phyloP scores from a whole-genome alignment of 1,139 yeast genomes.

The Kodamaea ohmeri region DNA sequence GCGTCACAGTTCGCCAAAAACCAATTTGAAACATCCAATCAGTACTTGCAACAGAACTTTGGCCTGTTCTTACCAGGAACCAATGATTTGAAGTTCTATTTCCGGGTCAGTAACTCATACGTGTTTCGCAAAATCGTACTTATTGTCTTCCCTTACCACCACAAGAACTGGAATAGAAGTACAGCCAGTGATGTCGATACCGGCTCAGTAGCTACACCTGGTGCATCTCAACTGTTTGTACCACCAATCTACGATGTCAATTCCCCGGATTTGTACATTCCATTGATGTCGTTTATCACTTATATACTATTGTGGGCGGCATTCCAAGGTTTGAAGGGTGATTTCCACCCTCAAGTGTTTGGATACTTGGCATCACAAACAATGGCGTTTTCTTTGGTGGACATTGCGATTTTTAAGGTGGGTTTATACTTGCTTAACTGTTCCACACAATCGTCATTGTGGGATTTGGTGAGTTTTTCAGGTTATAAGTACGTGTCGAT shows the following conservation, averaged over 20 bases:
- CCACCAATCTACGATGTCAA: constrained; percentile 82
- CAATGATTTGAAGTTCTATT: constrained; percentile 71
- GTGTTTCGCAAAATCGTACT: constrained; percentile 72
- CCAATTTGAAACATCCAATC: constrained; percentile 71
- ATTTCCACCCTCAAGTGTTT: constrained; percentile 88
- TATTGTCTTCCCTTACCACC: constrained; percentile 83
- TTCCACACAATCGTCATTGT: constrained; percentile 55
- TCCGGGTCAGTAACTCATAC: constrained; percentile 87
- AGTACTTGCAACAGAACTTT: constrained; percentile 70
- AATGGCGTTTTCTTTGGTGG: constrained; percentile 76
- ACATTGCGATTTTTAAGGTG: constrained; percentile 46
- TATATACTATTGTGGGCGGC: constrained; percentile 84
- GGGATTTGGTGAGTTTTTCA: constrained; percentile 86
- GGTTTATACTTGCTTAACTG: constrained; percentile 47
- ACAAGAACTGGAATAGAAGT: constrained; percentile 71
- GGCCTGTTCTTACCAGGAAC: constrained; percentile 51
- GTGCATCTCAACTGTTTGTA: constrained; percentile 44
- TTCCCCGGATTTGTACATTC: constrained; percentile 96
- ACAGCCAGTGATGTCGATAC: constrained; percentile 38
- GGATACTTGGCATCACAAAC: constrained; percentile 92
- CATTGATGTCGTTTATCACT: constrained; percentile 88
- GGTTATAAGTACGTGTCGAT: constrained; percentile 93
- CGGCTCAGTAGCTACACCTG: constrained; percentile 18
- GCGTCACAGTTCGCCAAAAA: constrained; percentile 88
- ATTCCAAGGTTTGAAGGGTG: constrained; percentile 82